These are phyloP conservation scores for Cladosporium sp. DNA, from an alignment of 2,329 filamentous ascomycete genomes.

Conservation along the genomic window DNA sequence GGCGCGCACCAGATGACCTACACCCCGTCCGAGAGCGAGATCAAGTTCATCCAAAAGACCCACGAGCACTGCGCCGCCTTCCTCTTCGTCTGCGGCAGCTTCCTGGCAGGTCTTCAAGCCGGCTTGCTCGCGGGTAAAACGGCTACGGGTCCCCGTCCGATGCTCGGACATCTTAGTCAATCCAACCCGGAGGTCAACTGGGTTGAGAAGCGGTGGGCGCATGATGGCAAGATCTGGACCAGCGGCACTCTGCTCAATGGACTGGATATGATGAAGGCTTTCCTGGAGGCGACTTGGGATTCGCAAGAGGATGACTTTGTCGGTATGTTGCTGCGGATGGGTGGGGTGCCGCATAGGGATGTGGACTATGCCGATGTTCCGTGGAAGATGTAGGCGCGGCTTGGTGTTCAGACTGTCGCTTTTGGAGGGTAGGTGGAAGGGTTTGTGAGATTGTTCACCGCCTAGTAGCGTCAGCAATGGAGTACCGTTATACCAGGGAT, in stretches of 20 bases:
- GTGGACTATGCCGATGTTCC: constrained; percentile 6
- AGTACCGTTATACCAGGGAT: too few species aligned
- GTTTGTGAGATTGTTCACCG: too few species aligned
- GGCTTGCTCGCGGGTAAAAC: constrained; percentile 38
- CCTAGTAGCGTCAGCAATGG: too few species aligned
- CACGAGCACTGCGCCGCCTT: constrained; percentile 36
- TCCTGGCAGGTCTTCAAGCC: constrained; percentile 30
- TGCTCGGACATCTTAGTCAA: constrained; percentile 27
- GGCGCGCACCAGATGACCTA: constrained; percentile 34
- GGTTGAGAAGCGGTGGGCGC: constrained; percentile 32
- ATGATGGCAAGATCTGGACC: constrained; percentile 33
- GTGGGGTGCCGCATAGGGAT: constrained; percentile 10
- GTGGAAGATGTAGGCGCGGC: background rate
- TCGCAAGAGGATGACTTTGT: constrained; percentile 3
- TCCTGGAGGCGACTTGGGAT: constrained; percentile 25
- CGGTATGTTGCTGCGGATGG: constrained; percentile 16
- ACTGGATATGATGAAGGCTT: constrained; percentile 30
- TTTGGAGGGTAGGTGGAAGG: too few species aligned
- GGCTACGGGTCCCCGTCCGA: constrained; percentile 33
- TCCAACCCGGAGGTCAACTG: constrained; percentile 32
- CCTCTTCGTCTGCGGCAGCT: constrained; percentile 39
- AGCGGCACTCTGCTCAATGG: constrained; percentile 33
- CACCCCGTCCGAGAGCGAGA: constrained; percentile 30
- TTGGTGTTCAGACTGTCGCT: too few species aligned
- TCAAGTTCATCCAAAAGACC: constrained; percentile 35